phyloP scores from a whole-genome alignment of 139 green algal species.

The Coelastrella sp. region DNA sequence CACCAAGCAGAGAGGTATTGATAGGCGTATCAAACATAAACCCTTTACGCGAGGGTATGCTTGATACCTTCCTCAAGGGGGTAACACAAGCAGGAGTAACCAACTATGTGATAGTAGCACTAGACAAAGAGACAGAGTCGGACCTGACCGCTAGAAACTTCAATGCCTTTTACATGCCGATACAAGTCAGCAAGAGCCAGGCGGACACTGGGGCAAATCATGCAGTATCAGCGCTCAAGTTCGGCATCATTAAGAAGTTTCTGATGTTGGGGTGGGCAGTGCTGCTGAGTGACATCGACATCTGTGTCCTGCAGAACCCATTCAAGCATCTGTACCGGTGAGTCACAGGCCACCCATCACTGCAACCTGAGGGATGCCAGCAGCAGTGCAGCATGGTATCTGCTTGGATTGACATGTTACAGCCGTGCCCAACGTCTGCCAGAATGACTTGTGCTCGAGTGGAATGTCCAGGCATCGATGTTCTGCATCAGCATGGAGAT shows the following conservation, averaged over 20 bases:
- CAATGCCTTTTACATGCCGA: slow-evolving; percentile 63
- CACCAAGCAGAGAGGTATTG: slow-evolving; percentile 87
- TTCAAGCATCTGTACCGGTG: slow-evolving; percentile 77
- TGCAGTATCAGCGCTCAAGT: slow-evolving; percentile 86
- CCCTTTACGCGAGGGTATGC: slow-evolving; percentile 75
- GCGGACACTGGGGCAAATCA: slow-evolving; percentile 77
- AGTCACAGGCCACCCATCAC: neutral
- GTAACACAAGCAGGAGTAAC: slow-evolving; percentile 63
- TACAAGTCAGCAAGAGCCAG: slow-evolving; percentile 65
- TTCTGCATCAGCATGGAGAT: too few species aligned
- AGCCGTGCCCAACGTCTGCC: too few species aligned
- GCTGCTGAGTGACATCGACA: slow-evolving; percentile 96
- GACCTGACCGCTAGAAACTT: slow-evolving; percentile 56
- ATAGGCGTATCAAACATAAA: slow-evolving; percentile 94
- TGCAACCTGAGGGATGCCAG: neutral
- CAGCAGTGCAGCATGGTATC: neutral
- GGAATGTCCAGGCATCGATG: too few species aligned
- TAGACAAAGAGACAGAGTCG: slow-evolving; percentile 83
- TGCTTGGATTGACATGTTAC: too few species aligned
- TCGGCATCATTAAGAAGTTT: slow-evolving; percentile 93
- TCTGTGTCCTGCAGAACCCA: slow-evolving; percentile 86
- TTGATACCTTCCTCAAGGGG: slow-evolving; percentile 76
- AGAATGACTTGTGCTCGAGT: too few species aligned
- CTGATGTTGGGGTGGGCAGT: slow-evolving; percentile 91
- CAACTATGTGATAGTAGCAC: slow-evolving; percentile 94